Conservation (phyloP, 257 asterid genomes). For the Mitragyna speciosa region DNA sequence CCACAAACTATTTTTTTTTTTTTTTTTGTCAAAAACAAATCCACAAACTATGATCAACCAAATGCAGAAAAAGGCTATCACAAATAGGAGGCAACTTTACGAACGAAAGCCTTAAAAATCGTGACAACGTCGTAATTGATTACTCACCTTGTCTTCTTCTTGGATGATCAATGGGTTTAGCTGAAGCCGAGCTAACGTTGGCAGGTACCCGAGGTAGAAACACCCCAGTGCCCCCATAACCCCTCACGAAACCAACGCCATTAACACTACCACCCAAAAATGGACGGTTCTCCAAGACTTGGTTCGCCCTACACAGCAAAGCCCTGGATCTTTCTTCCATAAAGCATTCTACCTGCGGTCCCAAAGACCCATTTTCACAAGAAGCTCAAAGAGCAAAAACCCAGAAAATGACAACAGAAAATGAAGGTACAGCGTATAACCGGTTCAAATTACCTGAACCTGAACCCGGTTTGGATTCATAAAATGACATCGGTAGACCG, state of each 20-base stretch:
- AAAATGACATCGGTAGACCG: not conserved
- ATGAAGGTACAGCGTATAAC: not conserved
- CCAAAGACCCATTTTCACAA: not conserved
- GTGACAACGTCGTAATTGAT: not conserved
- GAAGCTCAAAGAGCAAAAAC: not conserved
- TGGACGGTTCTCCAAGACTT: not conserved
- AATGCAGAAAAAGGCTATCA: not conserved
- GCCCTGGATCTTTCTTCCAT: not conserved
- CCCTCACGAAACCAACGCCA: not conserved
- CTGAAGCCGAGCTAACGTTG: not conserved
- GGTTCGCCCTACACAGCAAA: not conserved
- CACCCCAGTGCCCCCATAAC: slow-evolving; percentile 12
- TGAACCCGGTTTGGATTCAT: not conserved
- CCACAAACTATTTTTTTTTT: not conserved
- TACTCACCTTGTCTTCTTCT: slow-evolving; percentile 10
- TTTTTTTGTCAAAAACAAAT: no score
- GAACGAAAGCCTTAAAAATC: not conserved
- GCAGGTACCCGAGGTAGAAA: not conserved
- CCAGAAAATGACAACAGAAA: not conserved
- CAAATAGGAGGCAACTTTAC: not conserved
- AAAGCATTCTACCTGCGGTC: not conserved
- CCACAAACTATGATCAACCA: not conserved
- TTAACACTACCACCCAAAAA: not conserved
- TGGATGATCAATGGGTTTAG: not conserved
- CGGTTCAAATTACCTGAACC: not conserved